Base-by-base conservation (phyloP, 2,329 filamentous ascomycete species). In the Alternaria ventricosa region DNA sequence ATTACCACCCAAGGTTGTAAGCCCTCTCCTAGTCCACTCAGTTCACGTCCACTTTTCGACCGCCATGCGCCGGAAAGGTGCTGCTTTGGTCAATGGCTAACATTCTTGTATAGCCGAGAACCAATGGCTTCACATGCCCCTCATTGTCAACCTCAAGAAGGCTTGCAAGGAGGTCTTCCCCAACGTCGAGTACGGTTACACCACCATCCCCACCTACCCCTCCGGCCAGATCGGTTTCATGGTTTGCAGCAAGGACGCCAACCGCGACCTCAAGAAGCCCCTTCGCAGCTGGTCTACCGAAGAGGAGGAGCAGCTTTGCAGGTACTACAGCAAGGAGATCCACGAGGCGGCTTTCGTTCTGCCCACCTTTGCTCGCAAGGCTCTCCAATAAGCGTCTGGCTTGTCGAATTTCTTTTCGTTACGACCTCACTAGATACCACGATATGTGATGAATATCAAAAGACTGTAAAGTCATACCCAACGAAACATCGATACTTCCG, bases 1-100 rank as follows among this genome's bases (percentile, higher is more conserved):
- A 98, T 99, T 85, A 95, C 94, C 84, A 99, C 96, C 81, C 96
- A 99, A 97, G 96, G 96, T 99, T 97, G 93, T 97, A 94, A 88
- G 93, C 89, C 90, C 90, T 88, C 87, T 83, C 83, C 82, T 83
- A 74, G 62, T 61, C 72, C 70, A 15, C 71, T 41, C 41, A 68
- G 63, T 71, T 64, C 51, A 58, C 28, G 54, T 64, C 61, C 67
- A 66, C 59, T 58, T 61, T 70, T 56, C 55, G 33, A 54, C 62
- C 57, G 36, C 54, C 57, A 70, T 64, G 66, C 63, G 63, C 69
- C 65, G 41, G 50, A 60, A 27, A 50, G 66, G 69, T 66, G 66
- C 65, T 64, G 63, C 23, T 27, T 47, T 13, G 65, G 59, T 61
- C 57, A 55, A 25, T 27, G 62, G 72, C 74, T 80, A 69, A 80